Base-by-base conservation (phyloP, 129 eudicot species). In the Oenanthe sinensis region DNA sequence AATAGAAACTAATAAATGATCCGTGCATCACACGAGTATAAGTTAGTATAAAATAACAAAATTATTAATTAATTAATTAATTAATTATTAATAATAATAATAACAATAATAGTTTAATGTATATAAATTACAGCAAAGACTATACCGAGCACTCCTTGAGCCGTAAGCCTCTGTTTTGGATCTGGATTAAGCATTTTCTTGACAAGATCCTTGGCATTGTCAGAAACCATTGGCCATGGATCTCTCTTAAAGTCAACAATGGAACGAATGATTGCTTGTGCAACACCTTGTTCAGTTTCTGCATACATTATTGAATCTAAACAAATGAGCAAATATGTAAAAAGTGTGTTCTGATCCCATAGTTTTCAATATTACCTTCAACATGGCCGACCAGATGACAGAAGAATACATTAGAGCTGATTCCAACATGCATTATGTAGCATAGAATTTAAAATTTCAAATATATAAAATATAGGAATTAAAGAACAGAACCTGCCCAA, bases 141-240 rank as follows among this genome's bases (percentile, higher is more conserved):
- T 40, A 77, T 88, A 91, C 98, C 97, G 58, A 94, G 93, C 55
- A 94, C 98, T 87, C 86, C 91, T 71, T 87, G 87, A 83, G 97
- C 98, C 54, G 97, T 87, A 81, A 94, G 91, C 40, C 98, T 87
- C 70, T 75, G 81, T 40, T 80, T 83, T 70, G 97, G 96, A 80
- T 94, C 93, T 71, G 93, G 98, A 75, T 94, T 81, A 82, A 94
- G 98, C 98, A 94, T 94, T 85, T 88, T 94, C 89, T 86, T 86
- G 24, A 94, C 92, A 48, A 96, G 99, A 83, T 96, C 99, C 85
- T 96, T 96, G 39, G 97, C 99, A 72, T 82, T 90, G 45, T 96
- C 95, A 3, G 99, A 92, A 77, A 96, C 91, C 89, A 85, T 92
- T 28, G 97, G 91, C 97, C 97, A 92, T 6, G 97, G 97, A 78